Base-by-base conservation (phyloP, 2,329 filamentous ascomycete species). In the Bipolaris bicolor region DNA sequence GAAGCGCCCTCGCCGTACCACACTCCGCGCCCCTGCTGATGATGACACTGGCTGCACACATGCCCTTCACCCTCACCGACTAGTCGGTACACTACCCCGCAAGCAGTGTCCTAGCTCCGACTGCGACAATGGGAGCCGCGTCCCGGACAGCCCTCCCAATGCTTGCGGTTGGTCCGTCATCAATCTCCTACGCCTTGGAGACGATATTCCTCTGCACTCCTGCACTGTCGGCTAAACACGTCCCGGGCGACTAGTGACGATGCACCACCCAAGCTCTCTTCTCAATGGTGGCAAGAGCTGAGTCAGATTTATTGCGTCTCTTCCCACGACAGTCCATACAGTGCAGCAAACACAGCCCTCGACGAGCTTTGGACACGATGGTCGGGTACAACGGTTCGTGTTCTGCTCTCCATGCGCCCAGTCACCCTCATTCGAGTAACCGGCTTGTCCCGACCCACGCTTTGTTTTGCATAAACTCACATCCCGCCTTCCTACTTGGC, bases 401-500 rank as follows among this genome's bases (percentile, higher is more conserved):
- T 26, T 29, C 34, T 29, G 34, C 33, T 48, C 16, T 36, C 20
- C 31, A 29, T 49, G 48, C 48, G 37, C 48, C 48, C 37, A 50
- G 31, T 24, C 40, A 13, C 18, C 29, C 13, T 22, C 34, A 26
- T 51, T 49, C 37, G 49, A 41, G 45, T 24, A 45, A 40, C 31
- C 40, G 47, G 41, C 52, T 33, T 51, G 36, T 60, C 52, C 47
- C 33, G 50, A 56, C 51, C 53, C 34, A 51, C 43, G 40, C 52
- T 39, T 37, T 52, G 49, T 46, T 50, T 57, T 63, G 56, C 59
- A 55, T 60, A 56, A 62, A 53, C 49, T 36, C 45, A 51, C 40
- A 20, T 55, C 50, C 22, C 46, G 49, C 49, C 34, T 61, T 58
- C 36, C 15, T 20, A 39, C 47, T 51, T 46, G 34, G 44, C 49